Conservation (phyloP, 768 basidiomycete species). For the Crassisporium funariophilum region DNA sequence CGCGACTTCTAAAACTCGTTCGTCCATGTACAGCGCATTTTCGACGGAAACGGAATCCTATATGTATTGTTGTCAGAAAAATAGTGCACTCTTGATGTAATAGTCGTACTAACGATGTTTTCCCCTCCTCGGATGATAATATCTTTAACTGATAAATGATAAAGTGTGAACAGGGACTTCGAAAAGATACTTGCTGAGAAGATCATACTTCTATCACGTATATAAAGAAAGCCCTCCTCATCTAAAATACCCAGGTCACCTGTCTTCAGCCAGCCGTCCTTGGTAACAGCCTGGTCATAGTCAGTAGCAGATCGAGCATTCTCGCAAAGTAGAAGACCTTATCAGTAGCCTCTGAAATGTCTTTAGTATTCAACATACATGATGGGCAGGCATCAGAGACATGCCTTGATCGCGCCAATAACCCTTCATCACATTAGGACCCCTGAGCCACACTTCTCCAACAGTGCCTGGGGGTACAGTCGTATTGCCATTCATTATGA, state of each 20-base stretch:
- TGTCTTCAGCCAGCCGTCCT: constrained; percentile 58
- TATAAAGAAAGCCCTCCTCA: constrained; percentile 59
- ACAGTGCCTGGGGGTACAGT: constrained; percentile 37
- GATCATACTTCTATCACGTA: constrained; percentile 51
- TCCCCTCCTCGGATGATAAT: constrained; percentile 68
- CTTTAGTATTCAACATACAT: not conserved
- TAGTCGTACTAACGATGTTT: constrained; percentile 51
- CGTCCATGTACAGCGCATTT: constrained; percentile 58
- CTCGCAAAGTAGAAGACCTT: constrained; percentile 36
- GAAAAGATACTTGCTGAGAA: not conserved
- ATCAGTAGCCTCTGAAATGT: constrained; percentile 40
- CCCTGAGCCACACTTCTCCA: constrained; percentile 58
- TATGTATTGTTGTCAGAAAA: not conserved
- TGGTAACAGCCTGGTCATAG: constrained; percentile 35
- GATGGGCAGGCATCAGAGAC: constrained; percentile 7
- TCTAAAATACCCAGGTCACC: constrained; percentile 58
- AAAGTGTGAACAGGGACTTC: too few species aligned
- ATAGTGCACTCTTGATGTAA: not conserved
- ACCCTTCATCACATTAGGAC: constrained; percentile 62
- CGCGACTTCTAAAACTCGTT: constrained; percentile 57
- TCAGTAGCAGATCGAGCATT: too few species aligned
- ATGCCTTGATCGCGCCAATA: constrained; percentile 62
- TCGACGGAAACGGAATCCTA: constrained; percentile 66
- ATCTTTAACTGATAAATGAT: constrained; percentile 51
- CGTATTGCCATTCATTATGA: constrained; percentile 45